Conservation (phyloP, 2,329 filamentous ascomycete genomes). For the Calonectria pteridis region DNA sequence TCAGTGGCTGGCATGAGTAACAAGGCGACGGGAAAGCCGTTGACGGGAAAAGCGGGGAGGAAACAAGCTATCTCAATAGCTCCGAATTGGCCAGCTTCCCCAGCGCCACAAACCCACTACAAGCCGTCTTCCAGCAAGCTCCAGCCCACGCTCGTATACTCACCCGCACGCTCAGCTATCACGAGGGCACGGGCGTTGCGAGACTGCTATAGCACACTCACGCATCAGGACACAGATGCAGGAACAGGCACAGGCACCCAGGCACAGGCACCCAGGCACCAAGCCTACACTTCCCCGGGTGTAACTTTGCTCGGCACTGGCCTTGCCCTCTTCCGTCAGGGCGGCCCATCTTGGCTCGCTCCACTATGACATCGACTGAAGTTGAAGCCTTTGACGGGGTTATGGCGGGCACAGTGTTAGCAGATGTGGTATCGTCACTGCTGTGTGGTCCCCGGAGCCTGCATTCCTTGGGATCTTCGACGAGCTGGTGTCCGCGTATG, state of each 20-base stretch:
- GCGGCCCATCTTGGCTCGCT: conserved; percentile 1
- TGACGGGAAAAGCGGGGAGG: not conserved
- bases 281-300: not conserved
- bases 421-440: not conserved
- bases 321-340: not conserved
- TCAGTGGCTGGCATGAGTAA: not conserved
- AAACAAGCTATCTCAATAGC: not conserved
- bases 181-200: not conserved
- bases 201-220: not conserved
- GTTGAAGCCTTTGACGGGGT: not conserved
- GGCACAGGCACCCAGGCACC: not conserved
- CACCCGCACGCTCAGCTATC: not conserved
- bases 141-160: not conserved
- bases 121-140: not conserved
- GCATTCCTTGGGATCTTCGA: not conserved
- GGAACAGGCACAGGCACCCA: not conserved
- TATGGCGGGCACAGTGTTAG: not conserved
- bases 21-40: not conserved
- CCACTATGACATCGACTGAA: not conserved
- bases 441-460: not conserved
- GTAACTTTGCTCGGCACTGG: not conserved
- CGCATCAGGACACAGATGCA: not conserved
- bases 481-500: not conserved
- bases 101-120: not conserved
- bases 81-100: not conserved